Conservation (phyloP, 768 basidiomycete species). For the Crassisporium funariophilum region DNA sequence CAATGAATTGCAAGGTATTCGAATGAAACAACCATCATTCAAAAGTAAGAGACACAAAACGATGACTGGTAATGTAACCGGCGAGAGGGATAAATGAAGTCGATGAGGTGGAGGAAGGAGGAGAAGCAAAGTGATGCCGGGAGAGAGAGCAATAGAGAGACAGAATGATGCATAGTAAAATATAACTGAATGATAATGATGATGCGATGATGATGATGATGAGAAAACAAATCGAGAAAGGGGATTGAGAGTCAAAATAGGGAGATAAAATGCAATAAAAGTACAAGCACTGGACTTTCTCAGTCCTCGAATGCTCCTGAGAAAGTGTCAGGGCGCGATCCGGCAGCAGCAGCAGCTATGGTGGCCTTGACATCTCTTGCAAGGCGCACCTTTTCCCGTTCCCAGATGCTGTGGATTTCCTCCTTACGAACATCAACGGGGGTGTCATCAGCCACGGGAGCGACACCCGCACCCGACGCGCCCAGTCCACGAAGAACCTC, state of each 20-base stretch:
- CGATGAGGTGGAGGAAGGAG: neutral
- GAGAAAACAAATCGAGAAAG: constrained; percentile 9
- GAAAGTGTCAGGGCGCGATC: constrained; percentile 31
- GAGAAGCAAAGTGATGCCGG: neutral
- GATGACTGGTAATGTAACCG: too few species aligned
- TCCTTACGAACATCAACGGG: constrained; percentile 29
- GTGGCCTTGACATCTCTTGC: constrained; percentile 43
- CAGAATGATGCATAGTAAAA: constrained; percentile 9
- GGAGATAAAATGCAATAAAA: constrained; percentile 14
- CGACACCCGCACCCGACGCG: constrained; percentile 32
- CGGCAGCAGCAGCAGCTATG: constrained; percentile 16
- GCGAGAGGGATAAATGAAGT: neutral
- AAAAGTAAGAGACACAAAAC: too few species aligned
- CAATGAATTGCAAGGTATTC: too few species aligned
- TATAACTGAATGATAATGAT: constrained; percentile 15
- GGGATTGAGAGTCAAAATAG: constrained; percentile 10
- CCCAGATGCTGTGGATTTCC: constrained; percentile 44
- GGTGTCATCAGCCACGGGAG: constrained; percentile 13
- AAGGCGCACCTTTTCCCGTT: constrained; percentile 49
- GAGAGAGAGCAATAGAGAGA: constrained; percentile 1
- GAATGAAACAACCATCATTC: too few species aligned
- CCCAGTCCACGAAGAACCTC: constrained; percentile 76
- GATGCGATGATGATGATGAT: constrained; percentile 7
- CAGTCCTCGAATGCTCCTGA: constrained; percentile 49
- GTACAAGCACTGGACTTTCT: constrained; percentile 20